Evolutionary conservation across 345 rosid species (phyloP), one percentile per base, ranked within the genome.

Genomic region (Erodium maritimum): DNA sequence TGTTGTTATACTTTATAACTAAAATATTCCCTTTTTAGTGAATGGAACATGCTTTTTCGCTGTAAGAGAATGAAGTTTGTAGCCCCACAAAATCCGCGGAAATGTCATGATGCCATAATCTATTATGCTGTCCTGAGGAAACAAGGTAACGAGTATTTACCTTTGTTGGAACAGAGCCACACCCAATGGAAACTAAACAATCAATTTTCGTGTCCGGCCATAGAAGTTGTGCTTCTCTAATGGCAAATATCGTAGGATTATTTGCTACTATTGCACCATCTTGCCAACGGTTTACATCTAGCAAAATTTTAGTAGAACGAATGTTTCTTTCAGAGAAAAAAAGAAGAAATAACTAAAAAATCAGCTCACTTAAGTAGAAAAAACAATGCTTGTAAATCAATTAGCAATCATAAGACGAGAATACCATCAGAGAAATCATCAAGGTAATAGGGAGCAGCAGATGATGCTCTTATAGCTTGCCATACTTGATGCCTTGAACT

Each of bases 251-350:
- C 6, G 97, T 87, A 64, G 99, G 97, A 77, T 93, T 93, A 61
- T 93, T 93, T 60, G 99, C 97, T 60, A 93, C 96, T 69, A 93
- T 85, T 55, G 97, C 99, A 69, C 97, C 99, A 81, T 93, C 99
- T 83, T 93, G 97, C 99, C 97, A 93, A 67, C 97, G 95, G 64
- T 78, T 79, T 53, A 79, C 67, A 68, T 81, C 99, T 93, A 61
- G 13, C 51, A 63, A 56, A 73, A 71, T 19, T 29, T 51, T 55
- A 20, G 23, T 45, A 21, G 24, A n/a, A 21, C 48, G 54, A 59
- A 59, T 3, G 24, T 2, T 29, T 50, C 16, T 56, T 64, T 65
- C 4, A 2, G 54, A 56, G 29, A 51, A 68, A 23, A 21, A 54
- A 34, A 56, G 29, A 51, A 68, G 34, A 21, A 54, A 34, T 17